These are phyloP conservation scores for Calonectria crousiana DNA, from an alignment of 2,329 filamentous ascomycete genomes.

Conservation along the genomic window DNA sequence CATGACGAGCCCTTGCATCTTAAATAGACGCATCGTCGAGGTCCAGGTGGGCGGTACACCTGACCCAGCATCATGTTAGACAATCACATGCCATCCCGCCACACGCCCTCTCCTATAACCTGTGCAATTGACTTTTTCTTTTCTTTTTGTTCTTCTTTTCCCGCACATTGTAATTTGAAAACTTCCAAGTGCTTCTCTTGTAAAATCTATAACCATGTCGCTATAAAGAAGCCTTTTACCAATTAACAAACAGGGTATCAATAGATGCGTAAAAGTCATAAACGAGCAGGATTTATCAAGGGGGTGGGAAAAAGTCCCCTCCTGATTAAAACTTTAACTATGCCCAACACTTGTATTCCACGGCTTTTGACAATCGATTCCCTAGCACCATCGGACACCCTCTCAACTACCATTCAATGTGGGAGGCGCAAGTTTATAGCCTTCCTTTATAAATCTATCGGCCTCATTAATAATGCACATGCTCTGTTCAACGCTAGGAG, in stretches of 20 bases:
- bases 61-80: background rate
- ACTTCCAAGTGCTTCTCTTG: background rate
- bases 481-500: slow-evolving; percentile 61
- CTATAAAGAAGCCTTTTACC: background rate
- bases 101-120: background rate
- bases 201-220: background rate
- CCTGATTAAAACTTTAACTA: background rate
- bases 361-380: background rate
- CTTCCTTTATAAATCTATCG: slow-evolving; percentile 55
- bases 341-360: too few species aligned
- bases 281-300: background rate
- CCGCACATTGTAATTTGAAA: background rate
- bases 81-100: background rate
- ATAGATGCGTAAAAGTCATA: background rate
- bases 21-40: background rate
- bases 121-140: background rate
- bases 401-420: background rate
- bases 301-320: background rate
- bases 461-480: slow-evolving; percentile 59
- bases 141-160: too few species aligned
- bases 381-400: background rate
- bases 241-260: background rate
- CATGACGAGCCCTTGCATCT: background rate
- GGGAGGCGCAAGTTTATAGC: slow-evolving; percentile 29
- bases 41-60: background rate